Conservation (phyloP, 2,329 filamentous ascomycete genomes). For the Calonectria montana region DNA sequence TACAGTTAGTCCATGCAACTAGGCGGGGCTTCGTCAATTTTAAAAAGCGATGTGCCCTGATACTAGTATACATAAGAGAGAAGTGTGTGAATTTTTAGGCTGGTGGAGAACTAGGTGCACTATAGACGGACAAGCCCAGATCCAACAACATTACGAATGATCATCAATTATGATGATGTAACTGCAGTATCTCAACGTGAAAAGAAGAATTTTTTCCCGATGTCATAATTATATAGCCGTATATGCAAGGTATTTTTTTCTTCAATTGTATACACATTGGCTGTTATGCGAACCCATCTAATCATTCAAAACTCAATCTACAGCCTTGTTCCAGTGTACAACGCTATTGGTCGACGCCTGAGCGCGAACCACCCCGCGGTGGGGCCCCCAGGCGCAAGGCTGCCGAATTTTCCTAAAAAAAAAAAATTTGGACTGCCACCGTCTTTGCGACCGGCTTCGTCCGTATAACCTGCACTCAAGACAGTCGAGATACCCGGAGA, state of each 20-base stretch:
- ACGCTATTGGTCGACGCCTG: constrained; percentile 12
- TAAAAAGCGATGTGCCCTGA: too few species aligned
- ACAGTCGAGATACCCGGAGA: constrained; percentile 31
- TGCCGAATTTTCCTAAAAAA: constrained; percentile 40
- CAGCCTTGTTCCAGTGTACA: constrained; percentile 33
- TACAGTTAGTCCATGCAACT: neutral
- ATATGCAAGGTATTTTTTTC: neutral
- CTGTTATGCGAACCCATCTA: neutral
- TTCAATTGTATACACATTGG: neutral
- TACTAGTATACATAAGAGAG: neutral
- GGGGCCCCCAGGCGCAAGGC: constrained; percentile 39
- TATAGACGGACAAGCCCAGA: neutral
- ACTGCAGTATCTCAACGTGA: too few species aligned
- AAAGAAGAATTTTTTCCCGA: neutral
- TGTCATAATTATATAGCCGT: too few species aligned
- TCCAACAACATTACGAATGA: too few species aligned
- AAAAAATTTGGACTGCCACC: constrained; percentile 39
- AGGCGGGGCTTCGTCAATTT: neutral
- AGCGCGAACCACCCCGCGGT: constrained; percentile 34
- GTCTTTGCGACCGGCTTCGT: constrained; percentile 27
- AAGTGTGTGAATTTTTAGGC: neutral
- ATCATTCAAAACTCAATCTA: neutral
- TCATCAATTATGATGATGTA: too few species aligned
- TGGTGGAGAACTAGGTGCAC: neutral
- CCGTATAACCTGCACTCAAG: constrained; percentile 12